phyloP scores from a whole-genome alignment of 164 flowering plant genomes.

The Vitis rotundifolia region DNA sequence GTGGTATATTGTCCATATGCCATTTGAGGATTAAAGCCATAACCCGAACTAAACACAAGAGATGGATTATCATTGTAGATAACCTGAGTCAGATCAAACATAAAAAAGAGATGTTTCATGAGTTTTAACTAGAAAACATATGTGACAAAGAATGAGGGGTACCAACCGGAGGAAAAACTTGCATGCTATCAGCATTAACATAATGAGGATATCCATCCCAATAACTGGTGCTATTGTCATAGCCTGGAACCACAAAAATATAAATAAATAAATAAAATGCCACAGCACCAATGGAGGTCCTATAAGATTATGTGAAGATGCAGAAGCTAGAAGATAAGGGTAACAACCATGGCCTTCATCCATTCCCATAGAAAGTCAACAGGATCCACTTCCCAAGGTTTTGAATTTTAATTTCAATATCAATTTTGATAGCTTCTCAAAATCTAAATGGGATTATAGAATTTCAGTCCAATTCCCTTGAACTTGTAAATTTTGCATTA shows the following conservation, averaged over 20 bases:
- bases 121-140: background rate
- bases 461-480: no score
- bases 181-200: slow-evolving; percentile 53
- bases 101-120: background rate
- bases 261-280: background rate
- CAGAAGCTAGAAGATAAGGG: background rate
- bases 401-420: background rate
- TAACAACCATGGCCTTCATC: no score
- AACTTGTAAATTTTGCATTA: no score
- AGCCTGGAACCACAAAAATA: slow-evolving; percentile 41
- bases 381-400: background rate
- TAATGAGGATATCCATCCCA: slow-evolving; percentile 69
- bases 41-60: slow-evolving; percentile 58
- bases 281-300: background rate
- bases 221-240: slow-evolving; percentile 36
- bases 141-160: background rate
- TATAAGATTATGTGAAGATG: background rate
- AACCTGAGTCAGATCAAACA: slow-evolving; percentile 35
- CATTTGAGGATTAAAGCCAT: slow-evolving; percentile 70
- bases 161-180: slow-evolving; percentile 64
- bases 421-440: background rate
- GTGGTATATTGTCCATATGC: slow-evolving; percentile 81
- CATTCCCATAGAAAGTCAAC: no score
- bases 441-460: background rate
- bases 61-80: slow-evolving; percentile 76